Base-by-base conservation (phyloP, 306 rosid genomes). In the Vigna trinervia region DNA sequence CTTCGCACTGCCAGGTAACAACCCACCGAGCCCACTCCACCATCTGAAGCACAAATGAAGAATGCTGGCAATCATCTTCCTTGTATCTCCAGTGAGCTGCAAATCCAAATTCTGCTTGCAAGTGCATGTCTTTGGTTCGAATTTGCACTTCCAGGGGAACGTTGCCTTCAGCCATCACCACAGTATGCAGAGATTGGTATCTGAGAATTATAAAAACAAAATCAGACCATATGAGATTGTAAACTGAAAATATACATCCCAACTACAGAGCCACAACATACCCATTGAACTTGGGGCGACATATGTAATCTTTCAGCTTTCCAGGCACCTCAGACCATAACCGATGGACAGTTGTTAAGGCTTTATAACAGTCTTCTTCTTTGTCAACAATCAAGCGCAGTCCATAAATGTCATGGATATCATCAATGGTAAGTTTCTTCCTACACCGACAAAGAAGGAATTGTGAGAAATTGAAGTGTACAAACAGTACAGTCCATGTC, bases 21-120 rank as follows among this genome's bases (percentile, higher is more conserved):
- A 96, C 96, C 99, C 99, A 96, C 68, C 99, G 90, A 54, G 96
- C 99, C 99, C 99, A 96, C 84, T 96, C 99, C 5, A 96, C 94
- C 99, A 92, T 92, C 89, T 92, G 99, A 78, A 96, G 96, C 83
- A 92, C 98, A 83, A 89, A 91, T 6, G 97, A 88, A 23, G 98
- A 84, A 79, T 85, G 97, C 85, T 91, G 91, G 81, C 96, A 84
- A 45, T 96, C 96, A 53, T 96, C 96, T 89, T 96, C 99, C 88
- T 96, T 96, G 84, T 96, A 96, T 64, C 99, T 89, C 99, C 99
- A 96, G 83, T 96, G 99, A 36, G 99, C 97, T 15, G 99, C 99
- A 83, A 96, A 88, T 77, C 99, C 99, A 80, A 87, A 91, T 79
- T 96, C 99, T 2, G 99, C 98, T 81, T 93, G 99, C 85, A 93